These are phyloP conservation scores for Paecilomyces sp. DNA, from an alignment of 2,329 filamentous ascomycete genomes.

Conservation along the genomic window DNA sequence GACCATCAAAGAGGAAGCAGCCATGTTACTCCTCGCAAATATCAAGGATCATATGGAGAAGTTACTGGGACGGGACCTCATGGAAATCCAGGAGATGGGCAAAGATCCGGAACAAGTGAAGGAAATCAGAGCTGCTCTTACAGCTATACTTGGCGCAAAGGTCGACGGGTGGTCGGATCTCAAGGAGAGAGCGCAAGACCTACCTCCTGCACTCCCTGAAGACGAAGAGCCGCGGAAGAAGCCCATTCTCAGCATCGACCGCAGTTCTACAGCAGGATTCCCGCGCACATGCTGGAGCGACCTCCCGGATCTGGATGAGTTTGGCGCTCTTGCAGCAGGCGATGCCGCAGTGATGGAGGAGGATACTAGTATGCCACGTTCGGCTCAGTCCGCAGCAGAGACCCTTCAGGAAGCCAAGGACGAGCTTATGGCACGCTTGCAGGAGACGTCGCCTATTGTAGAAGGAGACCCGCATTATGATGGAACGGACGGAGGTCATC, in stretches of 20 bases:
- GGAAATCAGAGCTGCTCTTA: slow-evolving; percentile 37
- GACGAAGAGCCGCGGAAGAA: slow-evolving; percentile 32
- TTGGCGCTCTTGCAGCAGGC: slow-evolving; percentile 27
- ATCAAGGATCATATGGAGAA: slow-evolving; percentile 44
- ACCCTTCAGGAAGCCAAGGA: slow-evolving; percentile 46
- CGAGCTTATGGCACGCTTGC: slow-evolving; percentile 43
- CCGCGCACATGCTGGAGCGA: slow-evolving; percentile 36
- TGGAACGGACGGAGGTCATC: slow-evolving; percentile 33
- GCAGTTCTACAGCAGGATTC: slow-evolving; percentile 31
- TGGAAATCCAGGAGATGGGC: slow-evolving; percentile 39
- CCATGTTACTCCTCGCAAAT: slow-evolving; percentile 40
- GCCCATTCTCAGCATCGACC: slow-evolving; percentile 34
- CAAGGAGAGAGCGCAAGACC: slow-evolving; percentile 29
- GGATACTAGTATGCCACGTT: slow-evolving; percentile 40
- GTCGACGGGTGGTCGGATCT: slow-evolving; percentile 39
- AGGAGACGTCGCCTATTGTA: slow-evolving; percentile 35
- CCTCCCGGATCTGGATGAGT: slow-evolving; percentile 37
- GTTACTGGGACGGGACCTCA: slow-evolving; percentile 35
- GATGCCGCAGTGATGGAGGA: slow-evolving; percentile 37
- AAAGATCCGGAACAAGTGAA: slow-evolving; percentile 38
- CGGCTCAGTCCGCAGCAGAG: slow-evolving; percentile 41
- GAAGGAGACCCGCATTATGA: slow-evolving; percentile 37
- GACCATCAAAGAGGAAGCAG: slow-evolving; percentile 40
- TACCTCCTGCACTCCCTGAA: slow-evolving; percentile 27
- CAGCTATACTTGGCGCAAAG: slow-evolving; percentile 36